Percentiles rank a stretch among this genome's conserved stretches.
Evolutionary conservation across 176 grass and related monocot genomes (phyloP).

Genomic region (Tillandsia fasciculata): DNA sequence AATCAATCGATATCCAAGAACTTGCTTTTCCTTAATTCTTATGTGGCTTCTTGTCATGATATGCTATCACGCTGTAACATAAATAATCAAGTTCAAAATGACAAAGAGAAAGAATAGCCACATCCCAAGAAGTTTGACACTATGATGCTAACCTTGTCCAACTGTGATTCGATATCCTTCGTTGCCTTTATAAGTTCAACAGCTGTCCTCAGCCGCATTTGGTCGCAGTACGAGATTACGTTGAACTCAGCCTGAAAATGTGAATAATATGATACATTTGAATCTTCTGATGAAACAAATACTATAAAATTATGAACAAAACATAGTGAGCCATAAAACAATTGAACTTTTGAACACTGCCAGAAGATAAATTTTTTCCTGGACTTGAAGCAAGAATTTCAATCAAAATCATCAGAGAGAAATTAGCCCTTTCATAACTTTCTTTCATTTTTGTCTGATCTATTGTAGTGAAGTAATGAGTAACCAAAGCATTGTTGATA

Average conservation of each 20-base stretch:
- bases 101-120: neutral
- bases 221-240: slow-evolving; percentile 68
- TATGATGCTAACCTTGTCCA: slow-evolving; percentile 43
- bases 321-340: neutral
- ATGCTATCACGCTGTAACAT: too few species aligned
- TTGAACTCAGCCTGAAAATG: slow-evolving; percentile 80
- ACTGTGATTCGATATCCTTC: slow-evolving; percentile 77
- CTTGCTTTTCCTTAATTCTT: neutral
- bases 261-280: neutral
- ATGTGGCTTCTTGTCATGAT: too few species aligned
- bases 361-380: too few species aligned
- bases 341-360: too few species aligned
- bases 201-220: slow-evolving; percentile 91
- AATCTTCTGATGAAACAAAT: neutral
- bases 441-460: too few species aligned
- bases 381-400: too few species aligned
- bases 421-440: too few species aligned
- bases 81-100: neutral
- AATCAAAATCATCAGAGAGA: too few species aligned
- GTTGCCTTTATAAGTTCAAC: slow-evolving; percentile 86
- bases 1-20: slow-evolving; percentile 1
- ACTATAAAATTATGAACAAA: neutral
- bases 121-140: slow-evolving; percentile 7
- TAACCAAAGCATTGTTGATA: too few species aligned
- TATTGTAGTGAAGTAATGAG: too few species aligned